Base-by-base conservation (phyloP, 1,284 basidiomycete genomes). In the Tilletia caries region DNA sequence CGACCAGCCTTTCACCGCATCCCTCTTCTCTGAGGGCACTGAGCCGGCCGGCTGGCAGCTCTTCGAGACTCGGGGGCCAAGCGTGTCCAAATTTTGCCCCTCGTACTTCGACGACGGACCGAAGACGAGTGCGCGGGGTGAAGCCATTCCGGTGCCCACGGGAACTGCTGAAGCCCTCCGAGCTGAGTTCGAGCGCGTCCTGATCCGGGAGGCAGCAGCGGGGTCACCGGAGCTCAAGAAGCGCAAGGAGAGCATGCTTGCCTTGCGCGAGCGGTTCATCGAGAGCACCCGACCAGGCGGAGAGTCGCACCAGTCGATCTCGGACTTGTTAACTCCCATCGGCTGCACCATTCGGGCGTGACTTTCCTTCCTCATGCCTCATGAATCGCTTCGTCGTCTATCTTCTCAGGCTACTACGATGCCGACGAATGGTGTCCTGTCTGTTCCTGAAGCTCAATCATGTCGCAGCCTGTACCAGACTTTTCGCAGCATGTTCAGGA, bases 1-100 rank as follows among this genome's bases (percentile, higher is more conserved):
- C 52, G 52, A 54, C 52, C 52, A 54, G 25, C 52, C 52, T 29
- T 54, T 54, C n/a, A 54, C 25, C 27, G 52, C 52, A 25, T 25
- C 52, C 25, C 18, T 54, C 13, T 4, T 54, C 25, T 41, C 52
- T 23, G 52, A 54, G 23, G 13, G 25, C 25, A 25, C 23, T 13
- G 52, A 54, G 18, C 23, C 52, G 2, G 6, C 52, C 12, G 52
- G 23, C n/a, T 54, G 52, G 52, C 52, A 54, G 25, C 52, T 54
- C 25, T 54, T 25, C 37, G 37, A 41, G 37, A 41, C 37, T 41
- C 37, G 37, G 10, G 37, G 37, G 8, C 10, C 37, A n/a, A 5
- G 6, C 25, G 25, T 54, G 3, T 6, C 23, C 23, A 13, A 54
- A 29, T 54, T 25, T 29, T 23, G 52, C 3, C 52, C 52, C 12